These are phyloP conservation scores for Mycena latifolia DNA, from an alignment of 768 basidiomycete species.

Conservation along the genomic window DNA sequence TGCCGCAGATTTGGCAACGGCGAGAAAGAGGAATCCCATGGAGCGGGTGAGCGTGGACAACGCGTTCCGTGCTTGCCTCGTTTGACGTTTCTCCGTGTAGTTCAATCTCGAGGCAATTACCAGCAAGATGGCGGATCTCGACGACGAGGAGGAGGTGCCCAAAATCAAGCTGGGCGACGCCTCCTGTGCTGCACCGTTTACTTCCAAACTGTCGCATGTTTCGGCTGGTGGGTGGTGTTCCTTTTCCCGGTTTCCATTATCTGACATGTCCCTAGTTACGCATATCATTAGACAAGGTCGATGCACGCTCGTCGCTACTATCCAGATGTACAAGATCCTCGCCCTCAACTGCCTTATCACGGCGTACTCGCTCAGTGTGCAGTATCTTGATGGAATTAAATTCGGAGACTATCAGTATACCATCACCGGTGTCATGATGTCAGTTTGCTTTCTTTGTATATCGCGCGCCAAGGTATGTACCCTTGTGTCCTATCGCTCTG, in stretches of 20 bases:
- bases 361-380: constrained; percentile 97
- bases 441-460: constrained; percentile 98
- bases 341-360: constrained; percentile 98
- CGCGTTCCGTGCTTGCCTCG: constrained; percentile 42
- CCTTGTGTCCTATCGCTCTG: background rate
- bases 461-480: constrained; percentile 91
- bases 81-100: constrained; percentile 53
- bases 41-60: constrained; percentile 74
- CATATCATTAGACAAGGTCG: constrained; percentile 99
- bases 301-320: constrained; percentile 97
- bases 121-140: constrained; percentile 91
- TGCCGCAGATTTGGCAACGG: constrained; percentile 69
- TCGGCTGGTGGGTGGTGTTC: constrained; percentile 80
- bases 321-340: constrained; percentile 99
- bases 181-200: constrained; percentile 98
- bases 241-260: constrained; percentile 13
- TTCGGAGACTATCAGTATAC: constrained; percentile 99
- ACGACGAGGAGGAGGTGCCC: constrained; percentile 94
- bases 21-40: constrained; percentile 87
- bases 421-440: constrained; percentile 97
- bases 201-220: constrained; percentile 97
- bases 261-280: constrained; percentile 67
- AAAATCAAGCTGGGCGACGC: constrained; percentile 99
- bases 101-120: constrained; percentile 86
- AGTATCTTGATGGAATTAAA: constrained; percentile 98